phyloP scores from a whole-genome alignment of 2,329 filamentous ascomycete species.

The Colletotrichum sp. region DNA sequence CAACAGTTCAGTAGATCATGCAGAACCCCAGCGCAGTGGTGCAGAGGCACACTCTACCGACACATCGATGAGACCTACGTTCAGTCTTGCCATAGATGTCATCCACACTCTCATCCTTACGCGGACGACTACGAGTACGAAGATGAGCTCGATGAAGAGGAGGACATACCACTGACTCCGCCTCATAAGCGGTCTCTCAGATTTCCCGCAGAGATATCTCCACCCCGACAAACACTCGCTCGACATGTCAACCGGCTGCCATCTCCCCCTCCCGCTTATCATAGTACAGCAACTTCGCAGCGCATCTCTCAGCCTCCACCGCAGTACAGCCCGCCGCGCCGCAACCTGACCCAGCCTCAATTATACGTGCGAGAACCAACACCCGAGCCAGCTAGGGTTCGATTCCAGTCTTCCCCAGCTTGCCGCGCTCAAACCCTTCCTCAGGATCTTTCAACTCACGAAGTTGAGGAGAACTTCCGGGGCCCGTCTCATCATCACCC shows the following conservation, averaged over 20 bases:
- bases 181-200: background rate
- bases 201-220: background rate
- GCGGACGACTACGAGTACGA: background rate
- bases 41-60: background rate
- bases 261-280: background rate
- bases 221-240: background rate
- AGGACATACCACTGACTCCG: background rate
- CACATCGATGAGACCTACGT: background rate
- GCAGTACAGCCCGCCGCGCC: background rate
- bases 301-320: background rate
- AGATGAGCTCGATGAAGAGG: background rate
- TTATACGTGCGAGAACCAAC: background rate
- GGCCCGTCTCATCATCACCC: background rate
- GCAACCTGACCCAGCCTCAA: background rate
- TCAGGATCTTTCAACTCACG: background rate
- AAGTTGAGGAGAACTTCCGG: background rate
- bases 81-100: background rate
- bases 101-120: background rate
- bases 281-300: background rate
- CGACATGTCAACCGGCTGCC: background rate
- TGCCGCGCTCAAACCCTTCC: background rate
- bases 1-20: background rate
- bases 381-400: background rate
- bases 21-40: background rate
- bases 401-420: background rate